Evolutionary conservation across 371 early-diverging fungal species (phyloP), one percentile per base, ranked within the genome.

Genomic region (Apophysomyces elegans): DNA sequence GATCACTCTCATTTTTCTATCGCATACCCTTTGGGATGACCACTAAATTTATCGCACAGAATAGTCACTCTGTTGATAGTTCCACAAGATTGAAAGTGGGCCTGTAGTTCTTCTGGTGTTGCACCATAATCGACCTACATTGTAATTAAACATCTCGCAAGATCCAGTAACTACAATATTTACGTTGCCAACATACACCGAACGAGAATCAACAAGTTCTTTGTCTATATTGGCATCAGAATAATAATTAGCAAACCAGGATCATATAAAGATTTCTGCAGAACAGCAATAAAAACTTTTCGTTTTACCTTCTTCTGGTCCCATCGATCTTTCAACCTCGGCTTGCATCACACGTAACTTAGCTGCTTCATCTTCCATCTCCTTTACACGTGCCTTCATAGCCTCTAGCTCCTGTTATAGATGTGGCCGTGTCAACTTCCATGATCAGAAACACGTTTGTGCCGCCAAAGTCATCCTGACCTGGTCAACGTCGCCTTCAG

Each of bases 11-110:
- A 7, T 16, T 6, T 26, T 41, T 44, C 13, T 9, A 7, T 44
- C 21, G 26, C 6, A 14, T 84, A 91, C 74, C 99, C 99, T 74
- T 97, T 97, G 57, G 99, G 99, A 68, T 94, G 94, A 4, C 96
- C 96, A n/a, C 95, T 96, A 70, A 80, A 93, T 76, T 95, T 95
- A 80, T 98, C 94, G 71, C 93, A 93, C 54, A 95, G 74, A 71
- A 97, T 97, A 4, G 98, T 97, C n/a, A 97, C 93, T 43, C 99
- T 86, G 80, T 96, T 96, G 70, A 98, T 96, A 18, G 91, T 88
- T 16, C 99, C 99, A 75, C 97, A 96, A 7, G 93, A 86, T 78
- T 94, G 91, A 71, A 98, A 98, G 69, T 94, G 96, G 18, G 90
- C 90, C 77, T 97, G 97, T 44, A 98, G 83, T 73, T 97, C 95